phyloP scores from a whole-genome alignment of 2,329 filamentous ascomycete species.

The Biscogniauxia sp. region DNA sequence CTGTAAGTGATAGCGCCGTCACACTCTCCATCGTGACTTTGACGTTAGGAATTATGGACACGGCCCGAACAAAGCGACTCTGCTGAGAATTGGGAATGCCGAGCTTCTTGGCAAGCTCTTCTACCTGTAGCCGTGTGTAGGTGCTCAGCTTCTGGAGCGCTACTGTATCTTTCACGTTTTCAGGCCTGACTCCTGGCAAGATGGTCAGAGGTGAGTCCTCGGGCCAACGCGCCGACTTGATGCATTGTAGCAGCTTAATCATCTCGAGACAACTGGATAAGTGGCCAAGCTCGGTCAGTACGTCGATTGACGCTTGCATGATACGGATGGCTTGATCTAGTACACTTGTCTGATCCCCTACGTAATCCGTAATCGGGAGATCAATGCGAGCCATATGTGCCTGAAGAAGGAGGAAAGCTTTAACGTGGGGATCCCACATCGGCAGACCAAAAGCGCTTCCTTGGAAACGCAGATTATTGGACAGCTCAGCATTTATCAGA shows the following conservation, averaged over 20 bases:
- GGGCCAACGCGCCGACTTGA: slow-evolving; percentile 93
- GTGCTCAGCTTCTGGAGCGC: slow-evolving; percentile 40
- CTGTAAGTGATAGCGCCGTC: slow-evolving; percentile 60
- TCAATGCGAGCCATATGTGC: slow-evolving; percentile 92
- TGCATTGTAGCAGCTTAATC: slow-evolving; percentile 82
- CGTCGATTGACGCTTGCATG: slow-evolving; percentile 90
- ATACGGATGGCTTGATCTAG: slow-evolving; percentile 97
- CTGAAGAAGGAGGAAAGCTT: slow-evolving; percentile 89
- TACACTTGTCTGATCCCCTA: slow-evolving; percentile 86
- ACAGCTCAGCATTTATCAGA: slow-evolving; percentile 89
- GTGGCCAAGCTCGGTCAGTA: slow-evolving; percentile 85
- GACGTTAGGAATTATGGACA: slow-evolving; percentile 67
- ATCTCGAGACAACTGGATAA: slow-evolving; percentile 75
- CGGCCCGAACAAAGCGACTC: slow-evolving; percentile 54
- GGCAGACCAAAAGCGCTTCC: slow-evolving; percentile 67
- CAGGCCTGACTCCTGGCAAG: slow-evolving; percentile 66
- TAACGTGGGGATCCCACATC: slow-evolving; percentile 98
- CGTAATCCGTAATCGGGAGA: slow-evolving; percentile 93
- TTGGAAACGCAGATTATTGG: slow-evolving; percentile 70
- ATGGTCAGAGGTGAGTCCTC: slow-evolving; percentile 76
- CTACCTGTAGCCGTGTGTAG: slow-evolving; percentile 20
- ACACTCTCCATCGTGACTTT: slow-evolving; percentile 58
- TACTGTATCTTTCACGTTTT: slow-evolving; percentile 36
- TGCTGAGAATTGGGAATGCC: slow-evolving; percentile 45
- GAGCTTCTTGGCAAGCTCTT: slow-evolving; percentile 49